These are phyloP conservation scores for Corchorus olitorius DNA, from an alignment of 345 rosid species.

Conservation along the genomic window DNA sequence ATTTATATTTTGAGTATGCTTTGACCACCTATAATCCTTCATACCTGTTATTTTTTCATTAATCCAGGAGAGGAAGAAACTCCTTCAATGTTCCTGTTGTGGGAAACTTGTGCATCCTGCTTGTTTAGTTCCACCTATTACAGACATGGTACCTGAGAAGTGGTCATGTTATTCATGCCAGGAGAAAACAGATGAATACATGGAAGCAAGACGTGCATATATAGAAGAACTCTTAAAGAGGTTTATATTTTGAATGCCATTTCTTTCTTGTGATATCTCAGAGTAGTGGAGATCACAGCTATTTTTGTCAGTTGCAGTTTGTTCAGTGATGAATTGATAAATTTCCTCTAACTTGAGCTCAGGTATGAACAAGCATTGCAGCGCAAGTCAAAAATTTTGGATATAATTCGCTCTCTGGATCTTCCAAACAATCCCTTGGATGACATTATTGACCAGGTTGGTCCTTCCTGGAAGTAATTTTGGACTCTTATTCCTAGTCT, in stretches of 20 bases:
- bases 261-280: slow-evolving; percentile 15
- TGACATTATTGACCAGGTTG: slow-evolving; percentile 95
- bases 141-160: slow-evolving; percentile 64
- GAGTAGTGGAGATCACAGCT: not conserved
- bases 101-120: slow-evolving; percentile 84
- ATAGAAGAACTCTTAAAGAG: slow-evolving; percentile 70
- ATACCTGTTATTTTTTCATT: slow-evolving; percentile 22
- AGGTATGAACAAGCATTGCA: slow-evolving; percentile 90
- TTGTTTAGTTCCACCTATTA: slow-evolving; percentile 85
- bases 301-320: slow-evolving; percentile 15
- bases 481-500: not conserved
- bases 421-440: slow-evolving; percentile 99
- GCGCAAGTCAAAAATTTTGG: slow-evolving; percentile 85
- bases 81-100: slow-evolving; percentile 94
- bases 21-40: slow-evolving; percentile 21
- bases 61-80: slow-evolving; percentile 83
- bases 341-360: slow-evolving; percentile 21
- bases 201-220: slow-evolving; percentile 70
- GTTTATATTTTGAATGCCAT: slow-evolving; percentile 33
- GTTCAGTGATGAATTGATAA: slow-evolving; percentile 16
- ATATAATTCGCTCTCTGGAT: slow-evolving; percentile 81
- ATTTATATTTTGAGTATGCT: slow-evolving; percentile 15
- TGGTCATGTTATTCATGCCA: slow-evolving; percentile 97
- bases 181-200: slow-evolving; percentile 93
- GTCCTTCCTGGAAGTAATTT: not conserved